Evolutionary conservation across 139 green algal genomes (phyloP).

Genomic region (Chlamydomonas incerta): DNA sequence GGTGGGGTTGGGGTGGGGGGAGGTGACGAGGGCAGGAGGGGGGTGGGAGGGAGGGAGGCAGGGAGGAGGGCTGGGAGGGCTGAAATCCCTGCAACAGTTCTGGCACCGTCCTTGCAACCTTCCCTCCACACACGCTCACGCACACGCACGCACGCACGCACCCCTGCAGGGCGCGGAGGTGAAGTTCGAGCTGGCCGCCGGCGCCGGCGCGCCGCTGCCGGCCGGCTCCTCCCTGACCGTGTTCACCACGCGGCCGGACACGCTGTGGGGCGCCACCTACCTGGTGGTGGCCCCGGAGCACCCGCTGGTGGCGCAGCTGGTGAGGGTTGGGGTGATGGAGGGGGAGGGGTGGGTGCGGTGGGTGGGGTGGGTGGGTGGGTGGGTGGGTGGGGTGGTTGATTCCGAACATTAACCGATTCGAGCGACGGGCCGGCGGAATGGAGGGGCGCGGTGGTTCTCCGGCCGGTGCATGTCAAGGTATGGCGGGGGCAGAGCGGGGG

Average conservation of each 20-base stretch:
- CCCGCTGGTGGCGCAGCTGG: conserved; percentile 71
- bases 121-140: too few species aligned
- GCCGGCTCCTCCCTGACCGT: conserved; percentile 63
- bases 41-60: background rate
- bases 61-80: background rate
- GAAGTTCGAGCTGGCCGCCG: conserved; percentile 59
- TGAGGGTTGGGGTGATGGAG: too few species aligned
- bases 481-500: too few species aligned
- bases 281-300: conserved; percentile 98
- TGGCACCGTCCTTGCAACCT: too few species aligned
- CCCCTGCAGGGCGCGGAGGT: conserved; percentile 67
- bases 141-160: background rate
- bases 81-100: too few species aligned
- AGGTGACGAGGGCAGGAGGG: background rate
- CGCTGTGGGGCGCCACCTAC: conserved; percentile 97
- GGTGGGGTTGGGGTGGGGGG: background rate
- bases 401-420: too few species aligned
- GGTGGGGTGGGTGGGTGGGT: too few species aligned
- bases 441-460: too few species aligned
- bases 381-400: too few species aligned
- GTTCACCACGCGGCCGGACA: conserved; percentile 96
- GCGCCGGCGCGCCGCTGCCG: conserved; percentile 26
- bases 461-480: too few species aligned
- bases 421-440: too few species aligned
- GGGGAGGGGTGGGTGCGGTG: too few species aligned